Conservation (phyloP, 2,329 filamentous ascomycete genomes). For the Pleoardoris graminearum region DNA sequence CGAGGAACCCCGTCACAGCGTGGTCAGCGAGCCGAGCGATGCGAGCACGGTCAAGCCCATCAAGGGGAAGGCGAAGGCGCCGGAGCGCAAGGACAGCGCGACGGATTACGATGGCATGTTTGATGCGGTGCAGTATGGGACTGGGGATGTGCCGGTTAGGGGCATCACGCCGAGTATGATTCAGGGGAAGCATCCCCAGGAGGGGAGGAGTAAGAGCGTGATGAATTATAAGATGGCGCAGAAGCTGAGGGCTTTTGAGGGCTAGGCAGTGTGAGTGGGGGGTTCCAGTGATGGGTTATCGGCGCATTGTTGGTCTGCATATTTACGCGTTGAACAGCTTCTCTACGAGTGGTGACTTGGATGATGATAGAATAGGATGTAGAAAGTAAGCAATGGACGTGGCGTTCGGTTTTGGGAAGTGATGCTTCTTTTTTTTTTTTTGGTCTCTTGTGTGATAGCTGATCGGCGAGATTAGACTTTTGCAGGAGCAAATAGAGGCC, state of each 20-base stretch:
- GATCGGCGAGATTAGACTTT: no score
- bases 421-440: no score
- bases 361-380: no score
- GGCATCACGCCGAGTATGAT: slow-evolving; percentile 46
- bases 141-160: slow-evolving; percentile 38
- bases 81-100: slow-evolving; percentile 38
- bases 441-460: no score
- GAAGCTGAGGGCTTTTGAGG: slow-evolving; percentile 37
- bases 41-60: slow-evolving; percentile 39
- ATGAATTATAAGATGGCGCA: slow-evolving; percentile 40
- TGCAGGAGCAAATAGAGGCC: no score
- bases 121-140: slow-evolving; percentile 30
- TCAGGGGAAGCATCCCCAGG: slow-evolving; percentile 21
- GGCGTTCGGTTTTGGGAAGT: no score
- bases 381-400: no score
- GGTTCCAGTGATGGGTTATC: no score
- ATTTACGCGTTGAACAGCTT: no score
- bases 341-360: no score
- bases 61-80: slow-evolving; percentile 18
- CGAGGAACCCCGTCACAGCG: slow-evolving; percentile 23
- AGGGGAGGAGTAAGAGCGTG: slow-evolving; percentile 42
- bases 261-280: no score
- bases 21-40: slow-evolving; percentile 41
- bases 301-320: no score
- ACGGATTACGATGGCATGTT: slow-evolving; percentile 34